Percentiles rank a stretch among this genome's conserved stretches.
Conservation (phyloP, 1,284 basidiomycete genomes). For the Ustilago vetiveriae region DNA sequence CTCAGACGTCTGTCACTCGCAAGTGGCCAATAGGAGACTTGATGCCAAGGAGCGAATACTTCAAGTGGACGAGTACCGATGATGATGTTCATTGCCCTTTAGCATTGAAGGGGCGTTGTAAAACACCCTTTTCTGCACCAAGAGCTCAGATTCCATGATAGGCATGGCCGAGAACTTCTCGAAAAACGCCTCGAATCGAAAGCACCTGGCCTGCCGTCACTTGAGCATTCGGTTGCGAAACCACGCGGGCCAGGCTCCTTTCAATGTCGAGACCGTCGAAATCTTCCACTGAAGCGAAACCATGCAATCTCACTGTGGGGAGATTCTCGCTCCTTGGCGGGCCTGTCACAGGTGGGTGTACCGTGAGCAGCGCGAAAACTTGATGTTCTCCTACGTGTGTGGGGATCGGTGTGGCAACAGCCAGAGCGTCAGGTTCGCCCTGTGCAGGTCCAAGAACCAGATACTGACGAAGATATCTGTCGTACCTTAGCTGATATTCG, state of each 20-base stretch:
- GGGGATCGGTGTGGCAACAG: not conserved
- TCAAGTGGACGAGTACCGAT: no score
- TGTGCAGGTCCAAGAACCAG: slow-evolving; percentile 4
- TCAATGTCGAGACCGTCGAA: not conserved
- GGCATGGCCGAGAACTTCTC: not conserved
- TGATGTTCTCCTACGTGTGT: not conserved
- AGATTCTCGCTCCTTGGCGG: not conserved
- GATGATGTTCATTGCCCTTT: no score
- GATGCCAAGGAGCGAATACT: no score
- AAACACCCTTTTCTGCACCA: no score
- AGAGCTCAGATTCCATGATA: not conserved
- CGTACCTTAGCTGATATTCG: slow-evolving; percentile 5
- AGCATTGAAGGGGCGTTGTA: no score
- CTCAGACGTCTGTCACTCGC: no score
- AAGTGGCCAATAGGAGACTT: no score
- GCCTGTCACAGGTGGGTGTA: not conserved
- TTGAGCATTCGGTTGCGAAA: not conserved
- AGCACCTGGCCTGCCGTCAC: not conserved
- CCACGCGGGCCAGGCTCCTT: not conserved
- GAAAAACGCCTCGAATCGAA: not conserved
- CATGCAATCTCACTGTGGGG: not conserved
- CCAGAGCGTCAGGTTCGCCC: not conserved
- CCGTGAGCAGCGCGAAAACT: slow-evolving; percentile 2
- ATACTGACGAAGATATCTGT: not conserved
- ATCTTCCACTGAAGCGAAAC: not conserved